phyloP scores from a whole-genome alignment of 2,329 filamentous ascomycete species.

The Apiospora rasikravindrae region DNA sequence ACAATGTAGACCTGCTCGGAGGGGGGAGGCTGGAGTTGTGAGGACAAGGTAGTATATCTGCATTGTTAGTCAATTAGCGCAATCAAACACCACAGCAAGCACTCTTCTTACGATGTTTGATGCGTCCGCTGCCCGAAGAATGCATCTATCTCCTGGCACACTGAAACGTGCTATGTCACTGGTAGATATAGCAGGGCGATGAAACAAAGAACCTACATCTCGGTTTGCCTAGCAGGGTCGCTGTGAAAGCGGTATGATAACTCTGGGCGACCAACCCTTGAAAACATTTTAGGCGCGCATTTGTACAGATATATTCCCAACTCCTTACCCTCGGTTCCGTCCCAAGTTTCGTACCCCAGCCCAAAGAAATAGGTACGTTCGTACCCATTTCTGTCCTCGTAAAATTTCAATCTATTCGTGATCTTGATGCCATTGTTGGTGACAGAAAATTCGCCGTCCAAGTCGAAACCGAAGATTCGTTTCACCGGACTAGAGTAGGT shows the following conservation, averaged over 20 bases:
- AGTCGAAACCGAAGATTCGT: neutral
- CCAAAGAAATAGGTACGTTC: neutral
- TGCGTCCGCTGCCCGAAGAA: neutral
- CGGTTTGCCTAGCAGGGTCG: neutral
- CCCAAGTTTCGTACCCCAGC: neutral
- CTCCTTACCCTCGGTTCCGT: neutral
- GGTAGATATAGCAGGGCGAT: neutral
- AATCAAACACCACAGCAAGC: too few relatives aligned
- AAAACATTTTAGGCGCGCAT: neutral
- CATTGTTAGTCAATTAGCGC: too few relatives aligned
- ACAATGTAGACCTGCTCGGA: neutral
- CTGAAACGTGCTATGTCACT: neutral
- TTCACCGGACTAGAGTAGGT: neutral
- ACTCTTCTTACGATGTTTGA: too few relatives aligned
- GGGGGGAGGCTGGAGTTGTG: neutral
- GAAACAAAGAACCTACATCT: neutral
- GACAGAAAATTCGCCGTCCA: neutral
- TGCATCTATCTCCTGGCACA: neutral
- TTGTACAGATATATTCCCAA: neutral
- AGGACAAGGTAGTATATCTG: neutral
- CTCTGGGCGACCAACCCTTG: neutral
- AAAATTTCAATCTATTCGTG: neutral
- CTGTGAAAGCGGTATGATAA: neutral
- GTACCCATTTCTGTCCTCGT: accelerated
- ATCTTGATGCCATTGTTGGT: neutral